Evolutionary conservation across 805 yeast species (phyloP).

Genomic region (Yamadazyma endophytica): DNA sequence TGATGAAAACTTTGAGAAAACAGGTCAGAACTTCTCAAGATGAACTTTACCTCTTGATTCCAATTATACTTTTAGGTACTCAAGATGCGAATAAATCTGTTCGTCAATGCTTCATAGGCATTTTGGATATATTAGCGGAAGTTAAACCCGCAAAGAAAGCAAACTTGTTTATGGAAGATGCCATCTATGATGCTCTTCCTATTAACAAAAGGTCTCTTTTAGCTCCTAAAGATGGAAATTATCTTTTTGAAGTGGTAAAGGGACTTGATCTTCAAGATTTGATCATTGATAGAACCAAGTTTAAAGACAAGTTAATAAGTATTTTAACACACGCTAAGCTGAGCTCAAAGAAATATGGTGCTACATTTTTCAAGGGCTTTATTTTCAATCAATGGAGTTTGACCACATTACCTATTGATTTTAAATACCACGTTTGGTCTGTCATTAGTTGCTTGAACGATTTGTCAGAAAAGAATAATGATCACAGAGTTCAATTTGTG

Average conservation of each 20-base stretch:
- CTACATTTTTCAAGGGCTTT: slow-evolving; percentile 53
- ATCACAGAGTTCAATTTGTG: slow-evolving; percentile 27
- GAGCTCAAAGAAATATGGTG: slow-evolving; percentile 51
- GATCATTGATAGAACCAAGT: slow-evolving; percentile 22
- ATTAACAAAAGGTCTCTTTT: slow-evolving; percentile 50
- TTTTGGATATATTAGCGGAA: slow-evolving; percentile 3
- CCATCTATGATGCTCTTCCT: slow-evolving; percentile 52
- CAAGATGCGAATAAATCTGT: slow-evolving; percentile 47
- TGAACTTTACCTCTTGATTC: slow-evolving; percentile 52
- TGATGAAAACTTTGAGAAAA: slow-evolving; percentile 34
- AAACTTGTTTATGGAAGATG: slow-evolving; percentile 43
- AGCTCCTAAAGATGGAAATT: slow-evolving; percentile 58
- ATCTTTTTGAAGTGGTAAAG: slow-evolving; percentile 11
- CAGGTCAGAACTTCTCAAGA: slow-evolving; percentile 18
- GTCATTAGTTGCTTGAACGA: slow-evolving; percentile 15
- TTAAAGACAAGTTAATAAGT: slow-evolving; percentile 18
- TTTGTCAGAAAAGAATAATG: slow-evolving; percentile 21
- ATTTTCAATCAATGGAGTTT: slow-evolving; percentile 64
- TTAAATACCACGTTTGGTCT: slow-evolving; percentile 47
- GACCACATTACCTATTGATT: slow-evolving; percentile 27
- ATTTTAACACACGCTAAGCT: slow-evolving; percentile 35
- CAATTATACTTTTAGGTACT: slow-evolving; percentile 53
- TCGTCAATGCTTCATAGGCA: slow-evolving; percentile 26
- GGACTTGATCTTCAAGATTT: slow-evolving; percentile 21
- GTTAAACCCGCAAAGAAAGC: slow-evolving; percentile 23